Conservation (phyloP, 305 asterid genomes). For the Lippia alba region DNA sequence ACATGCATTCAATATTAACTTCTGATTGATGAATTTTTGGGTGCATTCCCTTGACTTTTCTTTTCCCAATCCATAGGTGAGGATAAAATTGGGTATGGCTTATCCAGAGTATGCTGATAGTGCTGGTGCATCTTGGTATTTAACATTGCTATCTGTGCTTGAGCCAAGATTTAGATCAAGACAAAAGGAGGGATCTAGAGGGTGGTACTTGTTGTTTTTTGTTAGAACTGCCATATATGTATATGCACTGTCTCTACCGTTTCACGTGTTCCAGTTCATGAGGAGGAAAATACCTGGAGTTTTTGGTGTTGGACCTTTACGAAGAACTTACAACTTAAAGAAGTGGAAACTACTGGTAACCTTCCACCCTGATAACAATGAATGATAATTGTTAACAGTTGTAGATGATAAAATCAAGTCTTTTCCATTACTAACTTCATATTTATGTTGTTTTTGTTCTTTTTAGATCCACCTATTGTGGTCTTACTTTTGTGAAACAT, state of each 20-base stretch:
- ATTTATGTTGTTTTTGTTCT: conserved; percentile 16
- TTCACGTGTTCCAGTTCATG: conserved; percentile 58
- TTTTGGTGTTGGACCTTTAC: conserved; percentile 80
- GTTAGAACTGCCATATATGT: conserved; percentile 72
- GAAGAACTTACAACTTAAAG: conserved; percentile 79
- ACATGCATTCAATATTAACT: conserved; percentile 15
- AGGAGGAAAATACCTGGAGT: conserved; percentile 73
- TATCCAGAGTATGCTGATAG: conserved; percentile 91
- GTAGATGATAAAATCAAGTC: conserved; percentile 27
- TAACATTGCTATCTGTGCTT: conserved; percentile 89
- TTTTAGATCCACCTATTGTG: conserved; percentile 6
- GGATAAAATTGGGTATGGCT: conserved; percentile 90
- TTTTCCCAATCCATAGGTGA: conserved; percentile 48
- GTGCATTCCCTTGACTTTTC: conserved; percentile 10
- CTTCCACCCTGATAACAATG: conserved; percentile 35
- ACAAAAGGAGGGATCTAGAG: conserved; percentile 49
- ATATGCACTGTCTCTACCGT: conserved; percentile 64
- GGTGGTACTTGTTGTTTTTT: conserved; percentile 87
- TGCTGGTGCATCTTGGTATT: conserved; percentile 80
- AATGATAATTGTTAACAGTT: conserved; percentile 10
- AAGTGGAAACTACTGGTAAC: conserved; percentile 83
- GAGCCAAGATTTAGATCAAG: conserved; percentile 63
- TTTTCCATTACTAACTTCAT: neutral
- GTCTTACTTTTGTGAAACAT: conserved; percentile 4
- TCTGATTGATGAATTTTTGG: conserved; percentile 19